Evolutionary conservation across 495 filamentous ascomycete species (phyloP).

Genomic region (Daldinia bambusicola): DNA sequence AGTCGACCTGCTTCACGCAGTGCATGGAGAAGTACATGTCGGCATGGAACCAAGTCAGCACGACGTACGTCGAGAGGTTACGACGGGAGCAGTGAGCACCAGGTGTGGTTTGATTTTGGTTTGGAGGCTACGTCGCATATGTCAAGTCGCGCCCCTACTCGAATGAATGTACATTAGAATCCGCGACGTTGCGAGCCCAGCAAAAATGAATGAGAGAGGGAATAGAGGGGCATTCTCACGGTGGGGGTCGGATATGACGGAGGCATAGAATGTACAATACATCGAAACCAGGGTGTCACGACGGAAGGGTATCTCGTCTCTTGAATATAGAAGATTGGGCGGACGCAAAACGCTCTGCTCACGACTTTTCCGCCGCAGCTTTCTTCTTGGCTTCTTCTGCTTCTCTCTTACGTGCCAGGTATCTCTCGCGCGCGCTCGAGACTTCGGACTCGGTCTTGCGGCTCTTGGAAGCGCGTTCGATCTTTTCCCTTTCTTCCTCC

Average conservation of each 20-base stretch:
- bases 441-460: conserved; percentile 81
- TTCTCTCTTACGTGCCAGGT: conserved; percentile 83
- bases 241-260: conserved; percentile 5
- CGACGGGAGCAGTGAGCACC: conserved; percentile 62
- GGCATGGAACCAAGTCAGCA: conserved; percentile 87
- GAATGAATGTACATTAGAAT: conserved; percentile 27
- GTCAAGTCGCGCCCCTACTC: conserved; percentile 2
- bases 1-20: conserved; percentile 76
- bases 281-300: conserved; percentile 18
- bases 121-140: background rate
- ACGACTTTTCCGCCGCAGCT: conserved; percentile 45
- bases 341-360: conserved; percentile 38
- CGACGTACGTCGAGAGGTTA: conserved; percentile 77
- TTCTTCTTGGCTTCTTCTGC: conserved; percentile 74
- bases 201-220: conserved; percentile 1
- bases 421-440: conserved; percentile 85
- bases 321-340: conserved; percentile 16
- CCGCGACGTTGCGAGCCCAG: conserved; percentile 4
- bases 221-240: conserved; percentile 18
- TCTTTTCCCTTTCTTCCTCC: conserved; percentile 72
- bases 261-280: conserved; percentile 45
- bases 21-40: conserved; percentile 99
- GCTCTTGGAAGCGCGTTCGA: conserved; percentile 78
- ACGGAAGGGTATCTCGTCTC: conserved; percentile 16
- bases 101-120: background rate